phyloP scores from a whole-genome alignment of 75 land plant genomes.

The Sequoia sempervirens region DNA sequence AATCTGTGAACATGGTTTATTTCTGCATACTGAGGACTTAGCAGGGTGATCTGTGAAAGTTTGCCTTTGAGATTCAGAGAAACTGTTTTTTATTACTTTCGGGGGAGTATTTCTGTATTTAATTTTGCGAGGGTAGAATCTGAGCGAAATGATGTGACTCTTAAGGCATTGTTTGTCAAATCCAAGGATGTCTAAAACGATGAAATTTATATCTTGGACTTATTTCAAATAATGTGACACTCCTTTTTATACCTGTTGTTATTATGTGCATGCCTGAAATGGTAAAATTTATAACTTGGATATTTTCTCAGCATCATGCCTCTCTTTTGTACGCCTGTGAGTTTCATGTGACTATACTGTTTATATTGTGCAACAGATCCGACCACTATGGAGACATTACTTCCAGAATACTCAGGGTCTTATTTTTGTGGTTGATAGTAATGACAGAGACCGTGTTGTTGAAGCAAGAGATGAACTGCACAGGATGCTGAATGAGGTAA shows the following conservation, averaged over 20 bases:
- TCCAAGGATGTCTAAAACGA: neutral
- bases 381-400: conserved; percentile 77
- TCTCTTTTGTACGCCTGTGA: neutral
- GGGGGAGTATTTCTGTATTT: neutral
- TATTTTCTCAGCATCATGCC: neutral
- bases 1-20: neutral
- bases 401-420: conserved; percentile 72
- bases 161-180: neutral
- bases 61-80: neutral
- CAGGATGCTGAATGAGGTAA: conserved; percentile 41
- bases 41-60: neutral
- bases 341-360: neutral
- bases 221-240: neutral
- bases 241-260: neutral
- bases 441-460: conserved; percentile 67
- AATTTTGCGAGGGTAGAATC: neutral
- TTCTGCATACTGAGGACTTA: neutral
- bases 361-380: conserved; percentile 34
- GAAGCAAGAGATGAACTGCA: conserved; percentile 67
- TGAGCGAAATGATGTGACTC: neutral
- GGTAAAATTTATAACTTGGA: neutral
- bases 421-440: conserved; percentile 73
- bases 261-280: neutral
- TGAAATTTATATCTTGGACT: neutral
- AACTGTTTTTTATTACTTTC: no score